phyloP scores from a whole-genome alignment of 2,329 filamentous ascomycete species.

The Pseudopyricularia javanii region DNA sequence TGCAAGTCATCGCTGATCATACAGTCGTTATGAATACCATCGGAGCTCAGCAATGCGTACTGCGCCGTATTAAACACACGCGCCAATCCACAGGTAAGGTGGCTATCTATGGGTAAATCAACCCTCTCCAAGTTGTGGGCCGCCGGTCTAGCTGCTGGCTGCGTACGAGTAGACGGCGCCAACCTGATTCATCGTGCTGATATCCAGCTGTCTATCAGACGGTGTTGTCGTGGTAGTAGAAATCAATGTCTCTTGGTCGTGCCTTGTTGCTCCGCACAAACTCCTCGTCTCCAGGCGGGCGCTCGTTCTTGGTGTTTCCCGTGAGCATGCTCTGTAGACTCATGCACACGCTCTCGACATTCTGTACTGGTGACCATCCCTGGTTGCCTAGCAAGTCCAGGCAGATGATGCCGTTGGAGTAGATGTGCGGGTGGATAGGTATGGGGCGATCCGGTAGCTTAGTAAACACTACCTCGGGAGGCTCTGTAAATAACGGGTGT shows the following conservation, averaged over 20 bases:
- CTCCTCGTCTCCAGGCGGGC: conserved; percentile 79
- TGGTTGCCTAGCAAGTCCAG: conserved; percentile 79
- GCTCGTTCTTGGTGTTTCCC: conserved; percentile 81
- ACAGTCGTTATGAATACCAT: neutral
- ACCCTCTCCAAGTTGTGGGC: no score
- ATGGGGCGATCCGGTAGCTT: conserved; percentile 54
- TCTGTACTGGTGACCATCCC: conserved; percentile 95
- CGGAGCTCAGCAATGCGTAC: neutral
- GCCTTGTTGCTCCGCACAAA: conserved; percentile 73
- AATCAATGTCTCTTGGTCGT: conserved; percentile 79
- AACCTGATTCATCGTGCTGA: neutral
- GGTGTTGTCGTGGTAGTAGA: conserved; percentile 84
- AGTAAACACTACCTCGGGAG: conserved; percentile 87
- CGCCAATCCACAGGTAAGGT: neutral
- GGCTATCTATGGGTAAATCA: neutral
- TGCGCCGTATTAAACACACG: neutral
- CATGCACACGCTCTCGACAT: conserved; percentile 93
- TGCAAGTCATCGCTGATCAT: neutral
- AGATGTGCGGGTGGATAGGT: conserved; percentile 94
- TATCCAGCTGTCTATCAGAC: conserved; percentile 30
- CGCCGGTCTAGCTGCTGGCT: no score
- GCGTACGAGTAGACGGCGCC: no score
- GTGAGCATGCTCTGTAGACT: conserved; percentile 97
- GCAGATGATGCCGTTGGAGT: conserved; percentile 97
- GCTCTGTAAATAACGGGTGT: conserved; percentile 42